phyloP scores from a whole-genome alignment of 2,329 filamentous ascomycete species.

The Pochonia chlamydosporia region DNA sequence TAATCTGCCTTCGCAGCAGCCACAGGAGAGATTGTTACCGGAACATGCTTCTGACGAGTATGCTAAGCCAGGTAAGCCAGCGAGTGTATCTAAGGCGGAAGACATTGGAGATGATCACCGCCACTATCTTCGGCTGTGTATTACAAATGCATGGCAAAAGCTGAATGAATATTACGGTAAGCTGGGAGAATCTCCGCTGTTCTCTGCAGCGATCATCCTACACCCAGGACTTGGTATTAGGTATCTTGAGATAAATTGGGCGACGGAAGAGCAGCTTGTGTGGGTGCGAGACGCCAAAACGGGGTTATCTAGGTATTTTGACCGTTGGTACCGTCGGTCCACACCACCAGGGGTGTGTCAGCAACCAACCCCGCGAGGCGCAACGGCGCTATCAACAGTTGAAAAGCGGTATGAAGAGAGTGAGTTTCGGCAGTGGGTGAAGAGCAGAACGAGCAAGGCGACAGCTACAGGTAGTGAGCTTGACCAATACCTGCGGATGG shows the following conservation, averaged over 20 bases:
- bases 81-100: neutral
- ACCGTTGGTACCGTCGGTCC: neutral
- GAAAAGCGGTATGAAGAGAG: neutral
- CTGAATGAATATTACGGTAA: conserved; percentile 5
- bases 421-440: conserved; percentile 1
- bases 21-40: neutral
- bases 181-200: conserved; percentile 5
- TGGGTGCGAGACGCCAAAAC: neutral
- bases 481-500: conserved; percentile 1
- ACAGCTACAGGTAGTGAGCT: neutral
- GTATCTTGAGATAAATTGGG: neutral
- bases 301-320: neutral
- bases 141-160: conserved; percentile 7
- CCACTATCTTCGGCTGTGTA: conserved; percentile 4
- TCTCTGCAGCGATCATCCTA: conserved; percentile 1
- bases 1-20: conserved; percentile 1
- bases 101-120: neutral
- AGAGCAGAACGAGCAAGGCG: neutral
- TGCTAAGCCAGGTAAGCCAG: neutral
- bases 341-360: neutral
- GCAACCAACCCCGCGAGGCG: neutral
- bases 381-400: neutral
- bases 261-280: neutral
- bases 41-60: conserved; percentile 4
- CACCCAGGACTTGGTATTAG: neutral